Conservation (phyloP, 257 asterid genomes). For the Fraxinus cuspidata region DNA sequence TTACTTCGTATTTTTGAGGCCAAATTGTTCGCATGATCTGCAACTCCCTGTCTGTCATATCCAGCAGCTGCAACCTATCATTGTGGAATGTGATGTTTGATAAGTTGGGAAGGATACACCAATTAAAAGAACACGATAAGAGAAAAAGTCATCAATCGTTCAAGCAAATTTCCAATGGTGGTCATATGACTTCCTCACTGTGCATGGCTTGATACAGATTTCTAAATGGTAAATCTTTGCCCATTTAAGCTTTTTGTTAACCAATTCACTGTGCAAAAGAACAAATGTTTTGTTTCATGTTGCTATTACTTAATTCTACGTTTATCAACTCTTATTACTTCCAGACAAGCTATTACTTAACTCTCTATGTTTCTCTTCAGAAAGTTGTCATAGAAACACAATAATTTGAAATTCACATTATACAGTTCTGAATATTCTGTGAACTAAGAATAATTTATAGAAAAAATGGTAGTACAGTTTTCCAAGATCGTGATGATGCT, state of each 20-base stretch:
- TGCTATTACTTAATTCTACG: not conserved
- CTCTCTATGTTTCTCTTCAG: constrained; percentile 9
- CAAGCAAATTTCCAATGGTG: constrained; percentile 3
- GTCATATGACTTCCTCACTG: not conserved
- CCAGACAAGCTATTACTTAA: not conserved
- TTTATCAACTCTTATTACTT: not conserved
- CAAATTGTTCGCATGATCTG: constrained; percentile 90
- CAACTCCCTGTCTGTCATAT: constrained; percentile 89
- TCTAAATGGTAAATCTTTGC: constrained; percentile 10
- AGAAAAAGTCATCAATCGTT: not conserved
- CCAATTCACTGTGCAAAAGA: constrained; percentile 10
- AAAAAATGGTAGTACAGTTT: not conserved
- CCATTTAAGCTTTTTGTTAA: constrained; percentile 13
- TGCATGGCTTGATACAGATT: not conserved
- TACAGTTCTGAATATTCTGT: constrained; percentile 14
- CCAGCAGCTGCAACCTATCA: constrained; percentile 87
- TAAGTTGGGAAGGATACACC: constrained; percentile 18
- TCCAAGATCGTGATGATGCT: not conserved
- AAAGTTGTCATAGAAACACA: not conserved
- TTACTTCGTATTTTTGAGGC: constrained; percentile 86
- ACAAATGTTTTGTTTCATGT: not conserved
- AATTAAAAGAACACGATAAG: not conserved
- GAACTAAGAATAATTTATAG: constrained; percentile 14
- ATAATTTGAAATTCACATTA: not conserved
- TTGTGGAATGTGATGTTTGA: constrained; percentile 27